Conservation (phyloP, 768 basidiomycete species). For the Macrocybe gigantea region DNA sequence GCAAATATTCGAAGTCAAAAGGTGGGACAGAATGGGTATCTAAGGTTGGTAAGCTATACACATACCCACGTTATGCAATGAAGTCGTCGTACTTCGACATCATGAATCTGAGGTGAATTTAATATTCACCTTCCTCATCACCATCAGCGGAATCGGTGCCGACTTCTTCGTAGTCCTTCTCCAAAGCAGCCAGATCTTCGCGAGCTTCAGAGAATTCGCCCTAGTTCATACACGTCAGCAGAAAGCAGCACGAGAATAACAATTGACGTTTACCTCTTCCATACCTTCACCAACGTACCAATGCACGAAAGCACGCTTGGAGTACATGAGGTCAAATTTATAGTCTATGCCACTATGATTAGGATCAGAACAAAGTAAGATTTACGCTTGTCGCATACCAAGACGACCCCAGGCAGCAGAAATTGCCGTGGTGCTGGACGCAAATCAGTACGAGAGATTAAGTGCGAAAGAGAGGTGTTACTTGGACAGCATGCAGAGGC, state of each 20-base stretch:
- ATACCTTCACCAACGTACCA: constrained; percentile 99
- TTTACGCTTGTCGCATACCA: constrained; percentile 29
- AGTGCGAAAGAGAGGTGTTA: constrained; percentile 20
- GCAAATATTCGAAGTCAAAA: background rate
- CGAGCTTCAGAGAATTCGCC: constrained; percentile 99
- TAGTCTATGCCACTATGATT: constrained; percentile 49
- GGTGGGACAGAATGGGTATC: background rate
- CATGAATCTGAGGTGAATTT: constrained; percentile 3
- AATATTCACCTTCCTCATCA: constrained; percentile 64
- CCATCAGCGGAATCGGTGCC: constrained; percentile 71
- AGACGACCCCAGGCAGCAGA: constrained; percentile 92
- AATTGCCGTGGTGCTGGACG: constrained; percentile 77
- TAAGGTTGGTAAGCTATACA: background rate
- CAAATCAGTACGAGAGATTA: background rate
- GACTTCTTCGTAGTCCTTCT: constrained; percentile 93
- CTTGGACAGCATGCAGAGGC: constrained; percentile 97
- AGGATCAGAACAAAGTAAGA: constrained; percentile 4
- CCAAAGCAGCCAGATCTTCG: constrained; percentile 95
- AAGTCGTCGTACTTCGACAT: background rate
- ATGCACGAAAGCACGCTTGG: constrained; percentile 87
- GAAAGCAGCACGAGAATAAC: background rate
- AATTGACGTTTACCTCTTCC: constrained; percentile 63
- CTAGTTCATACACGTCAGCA: constrained; percentile 16
- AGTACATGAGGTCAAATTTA: constrained; percentile 98
- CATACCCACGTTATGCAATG: background rate